Base-by-base conservation (phyloP, 805 yeast species). In the Pichia nanzhaoensis region DNA sequence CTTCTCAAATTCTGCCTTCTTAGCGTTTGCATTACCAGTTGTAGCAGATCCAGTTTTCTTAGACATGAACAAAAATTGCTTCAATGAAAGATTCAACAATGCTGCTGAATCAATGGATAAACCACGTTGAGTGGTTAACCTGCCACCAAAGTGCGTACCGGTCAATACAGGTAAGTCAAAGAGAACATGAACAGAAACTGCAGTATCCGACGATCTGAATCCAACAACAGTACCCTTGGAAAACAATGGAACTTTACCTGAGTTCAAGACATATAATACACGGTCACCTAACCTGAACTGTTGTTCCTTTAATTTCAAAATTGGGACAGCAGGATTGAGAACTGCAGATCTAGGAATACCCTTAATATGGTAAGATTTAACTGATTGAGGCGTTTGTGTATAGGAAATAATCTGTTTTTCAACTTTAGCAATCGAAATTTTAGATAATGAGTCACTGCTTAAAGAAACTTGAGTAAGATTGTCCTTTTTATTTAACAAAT, bases 161-260 rank as follows among this genome's bases (percentile, higher is more conserved):
- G 93, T 84, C 42, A 89, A 70, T 45, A 91, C 70, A 34, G 90
- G 85, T 46, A 74, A 66, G 58, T 93, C 99, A 71, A 91, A 93
- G 32, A 93, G 63, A 42, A 93, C 81, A 51, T 84, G 88, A 46
- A 93, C 68, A 9, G 78, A 76, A 31, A 78, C 72, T 53, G 80
- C 77, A 31, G 78, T 73, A 35, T 86, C 87, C 34, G 78, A 70
- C 4, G 75, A 65, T 20, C 65, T 66, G 45, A 75, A 69, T 8
- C 84, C 82, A 41, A 86, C 83, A 44, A 93, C 95, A 1, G 96
- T 89, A 61, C 99, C 99, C 57, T 84, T 84, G 21, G 86, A 74
- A 59, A 84, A 88, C 46, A 82, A 65, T 22, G 96, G 95, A 14
- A 90, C 95, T 58, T 86, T 88, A 42, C 98, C 98, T 20, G 85